Evolutionary conservation across 2,329 filamentous ascomycete genomes (phyloP), one percentile per base, ranked within the genome.

Genomic region (Graphilbum sp.): DNA sequence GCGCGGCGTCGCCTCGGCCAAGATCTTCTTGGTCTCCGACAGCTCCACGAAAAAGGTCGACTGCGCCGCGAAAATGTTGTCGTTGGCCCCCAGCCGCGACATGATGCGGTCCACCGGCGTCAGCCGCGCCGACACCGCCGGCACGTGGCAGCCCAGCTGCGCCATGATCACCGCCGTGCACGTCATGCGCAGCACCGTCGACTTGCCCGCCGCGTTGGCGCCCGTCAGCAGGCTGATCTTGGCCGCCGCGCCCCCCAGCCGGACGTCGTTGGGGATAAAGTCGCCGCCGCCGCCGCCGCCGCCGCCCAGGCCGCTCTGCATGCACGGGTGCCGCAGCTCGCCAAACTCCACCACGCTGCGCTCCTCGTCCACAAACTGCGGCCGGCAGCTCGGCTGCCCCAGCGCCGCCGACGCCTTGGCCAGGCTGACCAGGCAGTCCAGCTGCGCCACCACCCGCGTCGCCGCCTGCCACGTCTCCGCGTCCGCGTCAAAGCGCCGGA

Each of bases 41-140:
- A 98, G 65, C 58, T 98, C 90, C 21, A 98, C 88, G 52, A 98
- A 96, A 66, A 98, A 98, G 3, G 90, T 98, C 13, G 84, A 93
- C 57, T 98, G 90, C 0, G 88, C 84, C 1, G 88, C 90, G 54
- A 98, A 96, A 50, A 98, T 98, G 58, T 96, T 96, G 72, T 98
- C 90, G 52, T 96, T 94, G 35, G 90, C 90, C 10, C 90, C 90
- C 0, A 98, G 74, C 34, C 90, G 84, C 10, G 88, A 96, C 90
- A 98, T 98, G 64, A 98, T 96, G 39, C 90, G 83, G 54, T 98
- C 90, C 3, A 93, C 76, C 0, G 90, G 88, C 0, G 88, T 96
- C 33, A 98, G 67, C 3, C 70, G 75, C 1, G 90, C 90, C 3
- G 77, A 84, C 16, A 70, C 66, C 42, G 85, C 87, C 2, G 90